Conservation (phyloP, 2,329 filamentous ascomycete species). For the Achaetomium macrosporum region DNA sequence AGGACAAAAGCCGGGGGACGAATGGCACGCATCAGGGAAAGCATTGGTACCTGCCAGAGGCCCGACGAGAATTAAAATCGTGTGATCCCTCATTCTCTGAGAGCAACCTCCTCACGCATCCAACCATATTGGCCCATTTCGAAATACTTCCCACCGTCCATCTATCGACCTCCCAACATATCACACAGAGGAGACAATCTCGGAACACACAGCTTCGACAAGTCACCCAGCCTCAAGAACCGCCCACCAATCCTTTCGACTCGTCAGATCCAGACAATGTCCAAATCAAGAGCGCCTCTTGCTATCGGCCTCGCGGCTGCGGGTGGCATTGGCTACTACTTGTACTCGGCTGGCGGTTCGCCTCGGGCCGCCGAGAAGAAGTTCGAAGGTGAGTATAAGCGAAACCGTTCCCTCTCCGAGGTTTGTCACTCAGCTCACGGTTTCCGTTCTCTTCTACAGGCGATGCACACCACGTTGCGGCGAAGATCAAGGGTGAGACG, state of each 20-base stretch:
- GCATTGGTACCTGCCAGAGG: not conserved
- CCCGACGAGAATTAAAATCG: slow-evolving; percentile 14
- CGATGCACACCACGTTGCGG: slow-evolving; percentile 65
- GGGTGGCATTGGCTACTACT: slow-evolving; percentile 76
- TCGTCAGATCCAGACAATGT: slow-evolving; percentile 33
- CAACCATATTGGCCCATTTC: not conserved
- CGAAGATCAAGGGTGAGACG: slow-evolving; percentile 60
- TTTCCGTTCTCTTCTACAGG: slow-evolving; percentile 43
- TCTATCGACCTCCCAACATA: not conserved
- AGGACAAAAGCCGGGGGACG: slow-evolving; percentile 4
- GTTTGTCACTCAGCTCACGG: not conserved
- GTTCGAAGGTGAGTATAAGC: slow-evolving; percentile 63
- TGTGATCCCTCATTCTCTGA: slow-evolving; percentile 3
- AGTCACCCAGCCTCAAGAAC: not conserved
- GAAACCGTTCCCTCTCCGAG: not conserved
- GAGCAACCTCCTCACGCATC: not conserved
- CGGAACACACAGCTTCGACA: not conserved
- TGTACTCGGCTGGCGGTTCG: slow-evolving; percentile 79
- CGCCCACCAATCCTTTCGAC: not conserved
- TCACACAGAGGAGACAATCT: not conserved
- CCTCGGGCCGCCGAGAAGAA: slow-evolving; percentile 80
- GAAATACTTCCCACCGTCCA: no score
- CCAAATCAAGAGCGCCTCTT: slow-evolving; percentile 42
- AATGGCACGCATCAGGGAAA: slow-evolving; percentile 11
- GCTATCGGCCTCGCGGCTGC: slow-evolving; percentile 57